A percentile compares a stretch with the other conserved stretches of the same genome.
phyloP scores from a whole-genome alignment of 129 eudicot genomes.

The Oenanthe sinensis region DNA sequence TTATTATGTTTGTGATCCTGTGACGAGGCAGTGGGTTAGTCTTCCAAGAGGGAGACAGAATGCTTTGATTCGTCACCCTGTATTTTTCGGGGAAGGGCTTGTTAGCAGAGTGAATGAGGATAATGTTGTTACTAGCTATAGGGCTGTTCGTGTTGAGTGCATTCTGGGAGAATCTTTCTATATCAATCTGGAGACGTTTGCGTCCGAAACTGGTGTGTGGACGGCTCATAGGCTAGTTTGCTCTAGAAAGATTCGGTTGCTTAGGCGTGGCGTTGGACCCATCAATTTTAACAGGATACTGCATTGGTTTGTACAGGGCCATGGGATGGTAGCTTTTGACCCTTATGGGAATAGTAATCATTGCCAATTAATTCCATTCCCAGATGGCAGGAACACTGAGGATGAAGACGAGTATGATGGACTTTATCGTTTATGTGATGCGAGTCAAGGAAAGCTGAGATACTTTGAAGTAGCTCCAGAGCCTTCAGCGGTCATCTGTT shows the following conservation, averaged over 20 bases:
- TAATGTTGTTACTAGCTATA: conserved; percentile 27
- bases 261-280: conserved; percentile 47
- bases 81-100: conserved; percentile 39
- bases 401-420: conserved; percentile 31
- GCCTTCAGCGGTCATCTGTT: conserved; percentile 18
- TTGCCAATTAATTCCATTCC: conserved; percentile 30
- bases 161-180: conserved; percentile 3
- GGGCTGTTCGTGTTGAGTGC: conserved; percentile 35
- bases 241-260: conserved; percentile 19
- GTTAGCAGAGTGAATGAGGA: conserved; percentile 35
- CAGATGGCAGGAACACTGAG: conserved; percentile 25
- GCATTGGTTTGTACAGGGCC: conserved; percentile 41
- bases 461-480: conserved; percentile 37
- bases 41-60: conserved; percentile 31
- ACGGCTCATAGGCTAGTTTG: conserved; percentile 25
- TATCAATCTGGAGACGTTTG: conserved; percentile 33
- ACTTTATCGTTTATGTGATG: conserved; percentile 39
- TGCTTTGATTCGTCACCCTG: conserved; percentile 29
- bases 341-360: conserved; percentile 24
- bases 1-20: conserved; percentile 50
- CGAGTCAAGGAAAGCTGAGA: conserved; percentile 28
- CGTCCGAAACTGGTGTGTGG: conserved; percentile 46
- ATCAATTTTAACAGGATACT: conserved; percentile 28
- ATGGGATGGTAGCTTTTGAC: conserved; percentile 48
- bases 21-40: conserved; percentile 39